Evolutionary conservation across 495 filamentous ascomycete genomes (phyloP).

Genomic region (Cryomyces antarcticus): DNA sequence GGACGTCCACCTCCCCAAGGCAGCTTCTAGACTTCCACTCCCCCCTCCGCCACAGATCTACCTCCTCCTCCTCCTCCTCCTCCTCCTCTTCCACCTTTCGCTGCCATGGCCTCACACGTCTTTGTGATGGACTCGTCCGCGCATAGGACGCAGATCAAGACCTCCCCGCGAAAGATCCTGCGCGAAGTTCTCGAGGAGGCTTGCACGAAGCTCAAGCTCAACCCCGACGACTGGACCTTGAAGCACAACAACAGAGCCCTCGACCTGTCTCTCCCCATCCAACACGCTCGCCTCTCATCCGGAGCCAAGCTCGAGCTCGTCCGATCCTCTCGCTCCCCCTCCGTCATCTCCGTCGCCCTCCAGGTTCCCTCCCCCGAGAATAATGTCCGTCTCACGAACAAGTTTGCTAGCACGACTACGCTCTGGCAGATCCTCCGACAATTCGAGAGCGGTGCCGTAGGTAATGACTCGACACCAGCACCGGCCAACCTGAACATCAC

Average conservation of each 20-base stretch:
- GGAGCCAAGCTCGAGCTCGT: slow-evolving; percentile 88
- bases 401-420: slow-evolving; percentile 64
- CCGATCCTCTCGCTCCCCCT: slow-evolving; percentile 59
- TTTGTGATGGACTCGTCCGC: slow-evolving; percentile 65
- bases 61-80: slow-evolving; percentile 1
- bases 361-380: slow-evolving; percentile 54
- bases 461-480: slow-evolving; percentile 20
- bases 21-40: neutral
- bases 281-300: slow-evolving; percentile 65
- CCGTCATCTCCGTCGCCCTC: slow-evolving; percentile 66
- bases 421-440: slow-evolving; percentile 75
- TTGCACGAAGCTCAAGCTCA: slow-evolving; percentile 54
- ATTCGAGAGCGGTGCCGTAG: slow-evolving; percentile 52
- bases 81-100: neutral
- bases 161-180: slow-evolving; percentile 55
- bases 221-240: slow-evolving; percentile 52
- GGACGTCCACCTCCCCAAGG: too few relatives aligned
- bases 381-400: slow-evolving; percentile 50
- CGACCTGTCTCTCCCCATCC: slow-evolving; percentile 64
- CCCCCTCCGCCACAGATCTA: slow-evolving; percentile 2
- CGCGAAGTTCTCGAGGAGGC: slow-evolving; percentile 73
- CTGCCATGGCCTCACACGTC: slow-evolving; percentile 67
- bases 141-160: slow-evolving; percentile 58
- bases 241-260: slow-evolving; percentile 75
- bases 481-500: slow-evolving; percentile 49